These are phyloP conservation scores for Lepiota venenata DNA, from an alignment of 768 basidiomycete species.

Conservation along the genomic window DNA sequence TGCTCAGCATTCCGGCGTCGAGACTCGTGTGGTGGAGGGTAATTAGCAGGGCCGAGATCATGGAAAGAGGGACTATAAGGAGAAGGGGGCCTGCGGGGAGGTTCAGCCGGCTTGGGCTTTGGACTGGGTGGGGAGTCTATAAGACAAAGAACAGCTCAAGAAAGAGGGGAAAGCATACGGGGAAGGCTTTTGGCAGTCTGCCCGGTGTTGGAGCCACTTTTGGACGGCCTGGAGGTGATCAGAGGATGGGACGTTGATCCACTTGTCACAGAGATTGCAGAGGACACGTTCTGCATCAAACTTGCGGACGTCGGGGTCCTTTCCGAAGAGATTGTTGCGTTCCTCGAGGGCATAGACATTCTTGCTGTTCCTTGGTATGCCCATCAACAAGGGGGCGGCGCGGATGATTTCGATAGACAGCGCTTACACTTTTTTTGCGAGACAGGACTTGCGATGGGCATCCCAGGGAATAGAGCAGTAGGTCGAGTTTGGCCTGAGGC, in stretches of 20 bases:
- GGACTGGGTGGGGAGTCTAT: not conserved
- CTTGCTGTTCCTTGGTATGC: conserved; percentile 35
- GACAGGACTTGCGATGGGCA: conserved; percentile 78
- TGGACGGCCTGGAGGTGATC: conserved; percentile 61
- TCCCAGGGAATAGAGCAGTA: conserved; percentile 91
- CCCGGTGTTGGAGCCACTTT: conserved; percentile 62
- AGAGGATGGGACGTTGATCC: conserved; percentile 59
- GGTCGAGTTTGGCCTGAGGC: conserved; percentile 81
- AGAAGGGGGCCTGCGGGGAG: conserved; percentile 19
- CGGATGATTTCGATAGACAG: conserved; percentile 3
- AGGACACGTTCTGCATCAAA: conserved; percentile 71
- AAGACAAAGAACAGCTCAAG: not conserved
- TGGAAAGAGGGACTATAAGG: conserved; percentile 43
- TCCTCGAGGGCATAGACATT: conserved; percentile 60
- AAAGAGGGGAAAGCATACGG: conserved; percentile 4
- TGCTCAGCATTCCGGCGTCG: conserved; percentile 77
- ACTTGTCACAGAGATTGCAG: conserved; percentile 65
- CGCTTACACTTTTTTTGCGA: conserved; percentile 73
- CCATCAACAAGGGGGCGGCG: conserved; percentile 6
- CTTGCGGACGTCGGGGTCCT: conserved; percentile 71
- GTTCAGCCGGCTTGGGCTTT: conserved; percentile 1
- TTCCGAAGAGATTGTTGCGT: conserved; percentile 52
- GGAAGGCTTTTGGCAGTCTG: conserved; percentile 43
- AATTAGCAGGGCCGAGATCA: conserved; percentile 56
- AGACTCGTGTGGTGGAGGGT: conserved; percentile 58